Conservation (phyloP, 129 eudicot genomes). For the Artemisia argyi region DNA sequence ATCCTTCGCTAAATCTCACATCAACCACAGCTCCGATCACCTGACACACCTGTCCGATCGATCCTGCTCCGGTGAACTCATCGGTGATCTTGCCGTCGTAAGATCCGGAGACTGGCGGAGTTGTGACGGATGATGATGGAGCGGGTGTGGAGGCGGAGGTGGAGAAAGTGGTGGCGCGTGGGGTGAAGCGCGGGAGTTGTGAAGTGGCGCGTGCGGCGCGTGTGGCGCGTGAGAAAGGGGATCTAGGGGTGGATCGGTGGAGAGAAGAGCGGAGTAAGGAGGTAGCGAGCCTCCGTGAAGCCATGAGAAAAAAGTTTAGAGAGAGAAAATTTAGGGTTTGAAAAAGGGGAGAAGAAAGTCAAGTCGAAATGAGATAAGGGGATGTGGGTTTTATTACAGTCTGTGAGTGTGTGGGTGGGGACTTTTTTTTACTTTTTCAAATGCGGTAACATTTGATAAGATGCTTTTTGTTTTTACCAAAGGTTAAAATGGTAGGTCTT, state of each 20-base stretch:
- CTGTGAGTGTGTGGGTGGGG: too few relatives aligned
- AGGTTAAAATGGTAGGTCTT: too few relatives aligned
- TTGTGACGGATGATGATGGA: constrained; percentile 4
- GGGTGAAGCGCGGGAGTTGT: constrained; percentile 36
- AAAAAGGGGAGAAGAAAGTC: neutral
- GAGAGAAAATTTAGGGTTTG: neutral
- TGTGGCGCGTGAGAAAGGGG: constrained; percentile 36
- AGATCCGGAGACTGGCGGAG: constrained; percentile 7
- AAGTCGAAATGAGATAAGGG: too few relatives aligned
- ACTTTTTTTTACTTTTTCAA: too few relatives aligned
- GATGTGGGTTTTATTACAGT: too few relatives aligned
- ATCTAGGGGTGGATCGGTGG: constrained; percentile 42
- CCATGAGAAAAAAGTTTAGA: constrained; percentile 18
- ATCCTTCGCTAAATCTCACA: constrained; percentile 84
- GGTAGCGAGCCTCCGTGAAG: constrained; percentile 65
- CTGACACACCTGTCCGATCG: constrained; percentile 90
- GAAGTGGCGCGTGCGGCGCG: constrained; percentile 21
- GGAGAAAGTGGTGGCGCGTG: constrained; percentile 48
- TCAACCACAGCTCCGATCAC: constrained; percentile 99
- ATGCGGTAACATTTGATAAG: too few relatives aligned
- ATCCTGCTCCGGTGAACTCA: constrained; percentile 85
- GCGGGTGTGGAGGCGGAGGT: constrained; percentile 51
- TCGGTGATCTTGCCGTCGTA: constrained; percentile 67
- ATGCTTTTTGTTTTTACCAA: too few relatives aligned
- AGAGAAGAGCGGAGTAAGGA: constrained; percentile 65